A percentile compares a stretch with the other conserved stretches of the same genome.
Conservation (phyloP, 768 basidiomycete species). For the Tulasnella sp. region DNA sequence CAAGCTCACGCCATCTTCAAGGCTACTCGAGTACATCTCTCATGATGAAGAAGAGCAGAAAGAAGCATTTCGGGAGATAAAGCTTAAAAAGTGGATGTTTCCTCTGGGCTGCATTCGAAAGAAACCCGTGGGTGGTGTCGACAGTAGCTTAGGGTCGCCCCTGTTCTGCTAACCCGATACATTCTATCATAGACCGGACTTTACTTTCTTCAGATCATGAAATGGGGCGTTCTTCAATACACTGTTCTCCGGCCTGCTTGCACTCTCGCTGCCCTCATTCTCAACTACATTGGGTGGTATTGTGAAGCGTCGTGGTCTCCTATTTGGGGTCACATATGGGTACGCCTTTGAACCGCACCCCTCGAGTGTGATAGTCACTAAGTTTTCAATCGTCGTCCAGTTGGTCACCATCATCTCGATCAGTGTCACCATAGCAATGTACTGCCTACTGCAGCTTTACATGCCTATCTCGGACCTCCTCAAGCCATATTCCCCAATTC, state of each 20-base stretch:
- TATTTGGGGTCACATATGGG: slow-evolving; percentile 66
- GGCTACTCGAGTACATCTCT: slow-evolving; percentile 62
- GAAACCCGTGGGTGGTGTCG: slow-evolving; percentile 51
- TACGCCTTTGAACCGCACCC: slow-evolving; percentile 34
- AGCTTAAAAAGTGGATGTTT: slow-evolving; percentile 60
- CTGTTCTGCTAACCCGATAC: neutral
- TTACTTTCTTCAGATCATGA: slow-evolving; percentile 68
- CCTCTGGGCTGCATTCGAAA: slow-evolving; percentile 60
- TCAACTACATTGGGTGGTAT: slow-evolving; percentile 63
- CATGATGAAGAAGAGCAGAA: slow-evolving; percentile 59
- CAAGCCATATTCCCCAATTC: slow-evolving; percentile 54
- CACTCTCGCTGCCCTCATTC: slow-evolving; percentile 43
- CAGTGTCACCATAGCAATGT: slow-evolving; percentile 75
- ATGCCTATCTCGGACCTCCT: slow-evolving; percentile 52
- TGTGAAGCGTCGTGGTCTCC: slow-evolving; percentile 68
- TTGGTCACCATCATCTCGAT: slow-evolving; percentile 58
- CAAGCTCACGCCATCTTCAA: neutral
- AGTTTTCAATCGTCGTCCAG: slow-evolving; percentile 35
- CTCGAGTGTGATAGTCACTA: neutral
- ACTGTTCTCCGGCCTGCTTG: slow-evolving; percentile 56
- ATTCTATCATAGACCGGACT: slow-evolving; percentile 49
- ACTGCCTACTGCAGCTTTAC: slow-evolving; percentile 69
- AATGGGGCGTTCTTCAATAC: slow-evolving; percentile 72
- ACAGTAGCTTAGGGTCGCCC: neutral
- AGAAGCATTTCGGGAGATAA: slow-evolving; percentile 45